Conservation (phyloP, 2,329 filamentous ascomycete species). For the Xylaria hypoxylon region DNA sequence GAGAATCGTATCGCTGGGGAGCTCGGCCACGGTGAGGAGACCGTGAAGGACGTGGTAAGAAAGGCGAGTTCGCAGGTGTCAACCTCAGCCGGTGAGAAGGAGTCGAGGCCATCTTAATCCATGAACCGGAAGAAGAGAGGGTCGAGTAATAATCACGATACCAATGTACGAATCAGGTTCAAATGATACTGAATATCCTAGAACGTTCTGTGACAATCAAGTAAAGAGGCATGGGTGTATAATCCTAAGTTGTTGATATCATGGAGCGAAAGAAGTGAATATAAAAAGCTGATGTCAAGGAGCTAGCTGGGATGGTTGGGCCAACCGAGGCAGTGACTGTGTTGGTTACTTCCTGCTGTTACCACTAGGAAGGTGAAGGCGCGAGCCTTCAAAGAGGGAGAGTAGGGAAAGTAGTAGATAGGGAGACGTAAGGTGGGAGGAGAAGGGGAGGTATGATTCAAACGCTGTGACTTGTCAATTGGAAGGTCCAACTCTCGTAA, state of each 20-base stretch:
- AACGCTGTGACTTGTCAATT: constrained; percentile 45
- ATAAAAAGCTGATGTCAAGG: neutral
- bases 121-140: constrained; percentile 53
- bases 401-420: neutral
- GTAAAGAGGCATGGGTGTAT: constrained; percentile 42
- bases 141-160: constrained; percentile 17
- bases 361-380: constrained; percentile 16
- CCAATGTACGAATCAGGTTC: constrained; percentile 31
- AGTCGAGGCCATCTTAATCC: constrained; percentile 69
- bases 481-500: constrained; percentile 36
- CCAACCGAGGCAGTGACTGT: constrained; percentile 16
- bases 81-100: constrained; percentile 72
- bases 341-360: constrained; percentile 16
- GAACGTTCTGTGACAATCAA: constrained; percentile 39
- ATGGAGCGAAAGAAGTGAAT: constrained; percentile 14
- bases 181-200: constrained; percentile 44
- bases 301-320: neutral
- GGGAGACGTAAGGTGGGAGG: constrained; percentile 15
- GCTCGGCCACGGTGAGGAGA: constrained; percentile 68
- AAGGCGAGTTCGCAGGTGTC: constrained; percentile 83
- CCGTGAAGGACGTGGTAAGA: constrained; percentile 69
- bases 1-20: constrained; percentile 65
- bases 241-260: constrained; percentile 29
- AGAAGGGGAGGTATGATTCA: constrained; percentile 31
- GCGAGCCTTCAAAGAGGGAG: constrained; percentile 12